Percentiles rank a stretch among this genome's conserved stretches.
These are phyloP conservation scores for Trifolium fragiferum DNA, from an alignment of 306 rosid species.

Conservation along the genomic window DNA sequence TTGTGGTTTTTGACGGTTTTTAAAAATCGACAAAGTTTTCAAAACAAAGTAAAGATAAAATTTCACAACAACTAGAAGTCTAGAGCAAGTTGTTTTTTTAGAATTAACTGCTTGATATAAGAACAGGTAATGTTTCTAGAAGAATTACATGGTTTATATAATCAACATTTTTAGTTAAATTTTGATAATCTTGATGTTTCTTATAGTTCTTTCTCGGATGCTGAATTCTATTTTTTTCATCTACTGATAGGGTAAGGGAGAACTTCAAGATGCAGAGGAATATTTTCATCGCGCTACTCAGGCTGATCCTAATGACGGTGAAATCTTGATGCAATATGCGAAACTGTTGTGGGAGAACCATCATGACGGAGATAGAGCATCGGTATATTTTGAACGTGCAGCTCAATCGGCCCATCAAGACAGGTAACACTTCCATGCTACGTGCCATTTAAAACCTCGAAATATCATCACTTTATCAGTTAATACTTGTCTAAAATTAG, in stretches of 20 bases:
- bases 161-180: slow-evolving; percentile 16
- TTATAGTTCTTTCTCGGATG: slow-evolving; percentile 24
- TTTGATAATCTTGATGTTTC: slow-evolving; percentile 13
- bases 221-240: slow-evolving; percentile 29
- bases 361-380: slow-evolving; percentile 71
- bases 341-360: slow-evolving; percentile 73
- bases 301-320: slow-evolving; percentile 80
- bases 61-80: background rate
- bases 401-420: slow-evolving; percentile 63
- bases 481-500: background rate
- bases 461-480: background rate
- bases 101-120: too few species aligned
- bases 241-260: slow-evolving; percentile 74
- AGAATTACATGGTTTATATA: background rate
- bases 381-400: slow-evolving; percentile 73
- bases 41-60: background rate
- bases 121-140: too few species aligned
- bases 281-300: slow-evolving; percentile 66
- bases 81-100: background rate
- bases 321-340: slow-evolving; percentile 66
- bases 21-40: too few species aligned
- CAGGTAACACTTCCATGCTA: slow-evolving; percentile 54
- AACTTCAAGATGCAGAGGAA: slow-evolving; percentile 74
- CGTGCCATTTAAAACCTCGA: background rate
- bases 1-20: background rate